A percentile compares a stretch with the other conserved stretches of the same genome.
Conservation (phyloP, 2,329 filamentous ascomycete species). For the Venturia pyrina region DNA sequence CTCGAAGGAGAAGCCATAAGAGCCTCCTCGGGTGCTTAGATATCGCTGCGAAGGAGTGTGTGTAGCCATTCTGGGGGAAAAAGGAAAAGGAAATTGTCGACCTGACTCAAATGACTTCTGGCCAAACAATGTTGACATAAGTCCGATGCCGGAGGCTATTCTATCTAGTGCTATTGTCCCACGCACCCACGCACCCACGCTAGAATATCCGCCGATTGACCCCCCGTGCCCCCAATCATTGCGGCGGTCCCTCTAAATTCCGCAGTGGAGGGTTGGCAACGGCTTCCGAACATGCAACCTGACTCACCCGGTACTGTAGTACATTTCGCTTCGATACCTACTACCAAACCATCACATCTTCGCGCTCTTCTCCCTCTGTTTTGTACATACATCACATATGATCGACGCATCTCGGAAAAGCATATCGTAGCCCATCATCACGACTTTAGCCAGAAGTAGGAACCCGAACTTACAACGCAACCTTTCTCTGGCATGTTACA, state of each 20-base stretch:
- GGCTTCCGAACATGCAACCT: neutral
- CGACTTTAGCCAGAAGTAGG: neutral
- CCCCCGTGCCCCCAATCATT: neutral
- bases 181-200: too few relatives aligned
- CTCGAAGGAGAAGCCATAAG: slow-evolving; percentile 72
- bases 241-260: neutral
- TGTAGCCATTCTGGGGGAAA: slow-evolving; percentile 26
- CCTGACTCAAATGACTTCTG: neutral
- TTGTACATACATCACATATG: too few relatives aligned
- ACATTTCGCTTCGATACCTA: neutral
- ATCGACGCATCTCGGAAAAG: too few relatives aligned
- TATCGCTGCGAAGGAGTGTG: slow-evolving; percentile 50
- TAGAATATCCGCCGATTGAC: neutral
- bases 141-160: neutral
- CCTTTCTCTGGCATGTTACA: neutral
- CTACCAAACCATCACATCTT: neutral
- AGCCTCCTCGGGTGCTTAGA: slow-evolving; percentile 52
- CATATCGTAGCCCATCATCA: neutral
- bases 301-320: neutral
- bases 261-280: too few relatives aligned
- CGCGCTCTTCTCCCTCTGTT: neutral
- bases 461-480: neutral
- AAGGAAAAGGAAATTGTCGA: too few relatives aligned
- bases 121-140: neutral
- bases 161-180: too few relatives aligned